phyloP scores from a whole-genome alignment of 1,284 basidiomycete genomes.

The Cronartium quercuum region DNA sequence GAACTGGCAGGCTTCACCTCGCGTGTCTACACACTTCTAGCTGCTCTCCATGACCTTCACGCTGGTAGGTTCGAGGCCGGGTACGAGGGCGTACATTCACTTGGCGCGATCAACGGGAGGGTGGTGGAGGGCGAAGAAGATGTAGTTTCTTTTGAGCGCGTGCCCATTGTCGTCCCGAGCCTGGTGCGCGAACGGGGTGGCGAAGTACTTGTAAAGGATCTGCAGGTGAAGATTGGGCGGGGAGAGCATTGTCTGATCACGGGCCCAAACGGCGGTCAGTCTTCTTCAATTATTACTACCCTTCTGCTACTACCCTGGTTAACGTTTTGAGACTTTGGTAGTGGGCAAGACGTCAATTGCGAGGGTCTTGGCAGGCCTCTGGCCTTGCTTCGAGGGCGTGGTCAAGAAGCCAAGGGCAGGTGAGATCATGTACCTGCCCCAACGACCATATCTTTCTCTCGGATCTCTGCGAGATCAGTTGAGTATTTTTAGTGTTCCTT shows the following conservation, averaged over 20 bases:
- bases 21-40: conserved; percentile 78
- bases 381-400: conserved; percentile 57
- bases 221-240: conserved; percentile 64
- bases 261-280: conserved; percentile 56
- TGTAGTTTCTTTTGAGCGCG: conserved; percentile 60
- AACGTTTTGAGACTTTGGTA: conserved; percentile 45
- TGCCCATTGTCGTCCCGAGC: conserved; percentile 69
- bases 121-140: conserved; percentile 49
- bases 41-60: conserved; percentile 70
- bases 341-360: conserved; percentile 89
- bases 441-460: conserved; percentile 80
- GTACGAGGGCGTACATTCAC: conserved; percentile 47
- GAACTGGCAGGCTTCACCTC: conserved; percentile 88
- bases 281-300: neutral
- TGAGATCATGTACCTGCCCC: conserved; percentile 80
- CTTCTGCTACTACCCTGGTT: conserved; percentile 3
- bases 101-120: conserved; percentile 52
- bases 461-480: conserved; percentile 81
- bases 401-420: conserved; percentile 52
- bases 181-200: conserved; percentile 55
- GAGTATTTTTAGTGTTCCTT: conserved; percentile 48
- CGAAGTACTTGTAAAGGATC: conserved; percentile 64
- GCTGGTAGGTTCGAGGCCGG: conserved; percentile 43
- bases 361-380: conserved; percentile 79
- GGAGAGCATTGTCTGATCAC: conserved; percentile 92